Base-by-base conservation (phyloP, 257 asterid genomes). In the Ophiorrhiza pumila region DNA sequence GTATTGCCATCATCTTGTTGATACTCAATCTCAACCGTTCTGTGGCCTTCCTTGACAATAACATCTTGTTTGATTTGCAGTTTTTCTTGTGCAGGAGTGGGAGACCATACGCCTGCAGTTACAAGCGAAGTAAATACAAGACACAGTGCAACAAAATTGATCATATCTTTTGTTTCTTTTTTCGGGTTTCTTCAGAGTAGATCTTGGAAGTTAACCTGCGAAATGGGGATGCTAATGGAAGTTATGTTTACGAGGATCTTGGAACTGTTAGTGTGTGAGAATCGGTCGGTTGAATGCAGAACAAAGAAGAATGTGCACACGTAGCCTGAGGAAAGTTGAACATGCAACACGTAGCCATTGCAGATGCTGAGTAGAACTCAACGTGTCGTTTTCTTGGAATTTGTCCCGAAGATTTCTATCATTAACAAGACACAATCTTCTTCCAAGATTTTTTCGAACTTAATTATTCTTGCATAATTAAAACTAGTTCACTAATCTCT, bases 11-110 rank as follows among this genome's bases (percentile, higher is more conserved):
- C 69, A 37, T 78, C 73, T 47, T 76, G 67, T 27, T 77, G 77
- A 32, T 60, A 84, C 46, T 84, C 83, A 58, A 83, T 93, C 7
- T 85, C 87, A 2, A 90, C 91, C 1, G 82, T 89, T 68, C 95
- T 37, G 68, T 81, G 86, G 5, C 81, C 84, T 49, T 79, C 86
- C 59, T 82, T 77, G 25, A 82, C 77, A 10, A 79, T 70, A 37
- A 78, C 73, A 2, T 76, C 83, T 27, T 76, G 70, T 41, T 65
- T 62, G 1, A 57, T 59, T 17, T 67, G 68, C 3, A 47, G 42
- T 7, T 53, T 58, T 37, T 37, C 70, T 73, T 77, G 75, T 25
- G 29, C 32, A 20, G 82, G 78, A 25, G 31, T 35, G 25, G 84
- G 83, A 55, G 66, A 66, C 35, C 63, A 69, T 23, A 79, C 63